Evolutionary conservation across 768 basidiomycete genomes (phyloP), one percentile per base, ranked within the genome.

Genomic region (Cubamyces sp.): DNA sequence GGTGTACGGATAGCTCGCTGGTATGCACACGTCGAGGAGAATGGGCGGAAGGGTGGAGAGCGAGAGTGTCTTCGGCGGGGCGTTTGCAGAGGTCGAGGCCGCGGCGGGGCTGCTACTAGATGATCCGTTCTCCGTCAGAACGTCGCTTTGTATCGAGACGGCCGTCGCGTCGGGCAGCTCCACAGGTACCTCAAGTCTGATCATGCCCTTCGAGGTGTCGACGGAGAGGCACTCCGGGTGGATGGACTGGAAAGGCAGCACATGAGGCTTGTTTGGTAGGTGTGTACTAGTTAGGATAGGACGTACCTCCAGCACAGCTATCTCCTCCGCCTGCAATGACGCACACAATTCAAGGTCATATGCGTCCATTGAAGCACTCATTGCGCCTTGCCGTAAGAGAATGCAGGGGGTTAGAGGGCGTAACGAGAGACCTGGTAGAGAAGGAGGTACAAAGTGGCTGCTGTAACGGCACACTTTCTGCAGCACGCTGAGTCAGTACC

Each of bases 141-240:
- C 66, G 56, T 75, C 71, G 53, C 75, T 68, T 21, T 73, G 61
- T 41, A 87, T 70, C 45, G 69, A 51, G 23, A 88, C 70, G 11
- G 66, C 70, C n/a, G 71, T 77, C 18, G 82, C 72, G 11, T 71
- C 68, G 16, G 73, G 77, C 40, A 91, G 79, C 63, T 91, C 84
- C 41, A 93, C 74, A 9, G 89, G 86, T 51, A 92, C 77, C 65
- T 90, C 84, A 21, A 88, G 81, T 68, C 81, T 86, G 45, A 88
- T 61, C 4, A 70, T 65, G 0, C 77, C 78, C 53, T 78, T 72
- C 1, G 66, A 49, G 30, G 71, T 66, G 23, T 73, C 69, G 51
- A 75, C 81, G 5, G 84, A 81, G 41, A 88, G 65, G 69, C 78
- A 91, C 69, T 91, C 87, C 40, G 91, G 91, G 70, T 87, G 89